Conservation (phyloP, 257 asterid genomes). For the Nyctanthes arbortristis region DNA sequence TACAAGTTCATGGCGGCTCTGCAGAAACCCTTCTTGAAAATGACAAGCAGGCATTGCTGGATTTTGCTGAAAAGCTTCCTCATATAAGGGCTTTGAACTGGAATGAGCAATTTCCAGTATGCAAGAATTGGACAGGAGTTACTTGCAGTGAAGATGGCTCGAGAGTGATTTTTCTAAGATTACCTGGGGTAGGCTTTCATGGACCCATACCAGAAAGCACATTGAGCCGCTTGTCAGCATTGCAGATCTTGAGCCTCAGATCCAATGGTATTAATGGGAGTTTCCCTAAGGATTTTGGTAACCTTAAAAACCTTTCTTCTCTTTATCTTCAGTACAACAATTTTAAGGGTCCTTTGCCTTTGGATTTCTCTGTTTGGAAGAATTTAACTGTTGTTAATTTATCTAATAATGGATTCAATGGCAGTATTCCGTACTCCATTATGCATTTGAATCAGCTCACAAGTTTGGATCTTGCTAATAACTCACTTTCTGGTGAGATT, state of each 20-base stretch:
- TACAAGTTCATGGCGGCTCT: slow-evolving; percentile 21
- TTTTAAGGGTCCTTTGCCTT: slow-evolving; percentile 77
- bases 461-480: slow-evolving; percentile 69
- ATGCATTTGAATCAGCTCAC: slow-evolving; percentile 56
- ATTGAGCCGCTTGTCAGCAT: slow-evolving; percentile 65
- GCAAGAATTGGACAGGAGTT: slow-evolving; percentile 80
- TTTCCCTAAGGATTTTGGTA: slow-evolving; percentile 71
- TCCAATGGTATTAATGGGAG: slow-evolving; percentile 76
- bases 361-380: slow-evolving; percentile 72
- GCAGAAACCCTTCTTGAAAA: slow-evolving; percentile 42
- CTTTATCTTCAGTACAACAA: slow-evolving; percentile 85
- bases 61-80: slow-evolving; percentile 50
- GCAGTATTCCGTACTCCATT: slow-evolving; percentile 59
- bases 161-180: slow-evolving; percentile 59
- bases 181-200: slow-evolving; percentile 83
- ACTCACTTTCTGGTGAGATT: slow-evolving; percentile 62
- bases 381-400: slow-evolving; percentile 58
- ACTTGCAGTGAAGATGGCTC: slow-evolving; percentile 65
- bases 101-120: slow-evolving; percentile 47
- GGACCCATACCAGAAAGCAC: slow-evolving; percentile 76
- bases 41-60: slow-evolving; percentile 78
- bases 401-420: slow-evolving; percentile 70
- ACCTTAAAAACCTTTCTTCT: slow-evolving; percentile 63
- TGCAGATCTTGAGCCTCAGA: slow-evolving; percentile 97
- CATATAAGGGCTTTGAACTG: slow-evolving; percentile 65